phyloP scores from a whole-genome alignment of 129 eudicot species.

The Chrysanthemum lavandulifolium region DNA sequence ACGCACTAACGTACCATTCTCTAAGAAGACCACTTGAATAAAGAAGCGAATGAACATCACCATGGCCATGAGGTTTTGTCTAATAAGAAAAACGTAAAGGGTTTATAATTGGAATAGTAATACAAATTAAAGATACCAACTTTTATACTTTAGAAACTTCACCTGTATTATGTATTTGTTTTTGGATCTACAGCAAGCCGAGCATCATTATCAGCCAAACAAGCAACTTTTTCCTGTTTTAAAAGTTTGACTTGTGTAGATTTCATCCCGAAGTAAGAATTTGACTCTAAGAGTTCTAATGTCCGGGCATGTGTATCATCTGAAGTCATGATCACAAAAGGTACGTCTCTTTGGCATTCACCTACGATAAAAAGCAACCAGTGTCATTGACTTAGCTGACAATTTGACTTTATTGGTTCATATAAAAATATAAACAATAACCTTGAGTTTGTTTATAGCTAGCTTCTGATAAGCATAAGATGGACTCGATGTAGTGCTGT shows the following conservation, averaged over 20 bases:
- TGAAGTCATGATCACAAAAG: conserved; percentile 94
- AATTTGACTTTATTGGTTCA: background rate
- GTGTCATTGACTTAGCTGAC: background rate
- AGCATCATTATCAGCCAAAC: conserved; percentile 97
- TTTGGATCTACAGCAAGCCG: conserved; percentile 80
- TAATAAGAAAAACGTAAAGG: conserved; percentile 14
- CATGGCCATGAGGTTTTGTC: conserved; percentile 99
- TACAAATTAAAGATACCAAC: background rate
- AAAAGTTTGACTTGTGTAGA: conserved; percentile 82
- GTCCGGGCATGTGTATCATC: conserved; percentile 93
- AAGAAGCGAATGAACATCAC: conserved; percentile 94
- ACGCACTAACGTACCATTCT: conserved; percentile 50
- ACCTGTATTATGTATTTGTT: conserved; percentile 87
- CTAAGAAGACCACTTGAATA: conserved; percentile 88
- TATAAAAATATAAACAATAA: conserved; percentile 10
- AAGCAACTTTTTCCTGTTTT: conserved; percentile 99
- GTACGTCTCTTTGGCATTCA: conserved; percentile 63
- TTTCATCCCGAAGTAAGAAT: conserved; percentile 92
- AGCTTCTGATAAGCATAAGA: conserved; percentile 74
- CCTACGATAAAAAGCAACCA: conserved; percentile 36
- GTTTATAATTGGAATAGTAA: background rate
- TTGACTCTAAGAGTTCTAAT: conserved; percentile 63
- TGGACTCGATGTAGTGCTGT: conserved; percentile 77
- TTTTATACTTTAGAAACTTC: background rate
- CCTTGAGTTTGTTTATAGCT: conserved; percentile 59